Percentiles rank a stretch among this genome's conserved stretches.
Conservation (phyloP, 1,284 basidiomycete species). For the Moniliophthora roreri region DNA sequence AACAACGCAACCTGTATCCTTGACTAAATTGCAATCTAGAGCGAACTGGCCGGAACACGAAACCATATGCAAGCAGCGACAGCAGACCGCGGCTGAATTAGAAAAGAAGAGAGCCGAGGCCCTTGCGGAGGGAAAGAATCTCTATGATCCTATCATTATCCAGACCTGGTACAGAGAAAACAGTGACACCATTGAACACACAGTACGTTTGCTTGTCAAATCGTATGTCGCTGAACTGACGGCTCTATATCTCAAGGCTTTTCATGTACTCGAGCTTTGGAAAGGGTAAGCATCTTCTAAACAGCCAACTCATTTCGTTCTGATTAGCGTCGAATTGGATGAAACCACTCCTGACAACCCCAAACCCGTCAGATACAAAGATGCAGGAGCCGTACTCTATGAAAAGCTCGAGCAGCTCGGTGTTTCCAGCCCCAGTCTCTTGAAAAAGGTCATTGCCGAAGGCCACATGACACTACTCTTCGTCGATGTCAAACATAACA, state of each 20-base stretch:
- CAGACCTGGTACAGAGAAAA: conserved; percentile 14
- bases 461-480: conserved; percentile 13
- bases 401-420: not conserved
- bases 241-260: conserved; percentile 1
- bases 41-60: conserved; percentile 14
- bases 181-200: conserved; percentile 10
- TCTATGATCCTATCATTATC: conserved; percentile 3
- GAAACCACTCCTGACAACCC: conserved; percentile 9
- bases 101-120: conserved; percentile 8
- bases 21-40: not conserved
- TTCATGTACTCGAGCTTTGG: conserved; percentile 11
- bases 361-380: conserved; percentile 7
- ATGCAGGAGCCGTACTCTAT: conserved; percentile 5
- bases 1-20: not conserved
- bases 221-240: not conserved
- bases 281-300: conserved; percentile 8
- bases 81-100: not conserved
- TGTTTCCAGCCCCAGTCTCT: not conserved
- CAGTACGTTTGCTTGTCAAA: conserved; percentile 5
- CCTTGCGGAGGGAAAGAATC: conserved; percentile 7
- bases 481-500: conserved; percentile 9
- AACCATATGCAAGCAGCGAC: conserved; percentile 10
- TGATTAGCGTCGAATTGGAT: conserved; percentile 9
- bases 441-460: not conserved
- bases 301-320: conserved; percentile 10